Conservation (phyloP, 176 grass and related monocot species). For the Poa annua region DNA sequence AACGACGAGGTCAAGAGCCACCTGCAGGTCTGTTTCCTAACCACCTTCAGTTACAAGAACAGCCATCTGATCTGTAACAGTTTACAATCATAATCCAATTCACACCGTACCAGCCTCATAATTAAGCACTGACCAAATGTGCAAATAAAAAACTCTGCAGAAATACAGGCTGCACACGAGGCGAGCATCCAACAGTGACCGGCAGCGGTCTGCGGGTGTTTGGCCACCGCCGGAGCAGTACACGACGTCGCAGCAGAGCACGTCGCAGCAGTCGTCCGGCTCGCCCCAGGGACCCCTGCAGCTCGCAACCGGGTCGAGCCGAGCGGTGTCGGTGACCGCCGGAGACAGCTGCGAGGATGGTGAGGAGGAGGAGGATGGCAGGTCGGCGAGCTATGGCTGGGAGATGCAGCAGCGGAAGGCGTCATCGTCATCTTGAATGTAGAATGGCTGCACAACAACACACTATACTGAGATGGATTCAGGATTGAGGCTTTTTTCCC, state of each 20-base stretch:
- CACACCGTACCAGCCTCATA: no score
- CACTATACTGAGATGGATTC: not conserved
- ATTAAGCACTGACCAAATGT: not conserved
- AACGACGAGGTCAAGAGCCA: slow-evolving; percentile 98
- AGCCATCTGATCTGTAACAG: not conserved
- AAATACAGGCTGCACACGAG: slow-evolving; percentile 87
- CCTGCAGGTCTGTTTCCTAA: slow-evolving; percentile 59
- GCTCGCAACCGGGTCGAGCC: slow-evolving; percentile 45
- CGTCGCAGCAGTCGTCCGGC: slow-evolving; percentile 61
- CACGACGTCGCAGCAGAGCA: slow-evolving; percentile 67
- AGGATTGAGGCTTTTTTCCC: slow-evolving; percentile 37
- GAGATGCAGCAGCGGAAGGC: slow-evolving; percentile 52
- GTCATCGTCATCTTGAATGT: not conserved
- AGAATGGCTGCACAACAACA: not conserved
- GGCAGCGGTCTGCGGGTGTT: not conserved
- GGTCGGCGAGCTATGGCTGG: slow-evolving; percentile 71
- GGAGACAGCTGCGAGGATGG: slow-evolving; percentile 60
- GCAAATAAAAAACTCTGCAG: slow-evolving; percentile 19
- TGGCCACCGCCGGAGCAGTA: slow-evolving; percentile 54
- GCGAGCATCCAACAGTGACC: slow-evolving; percentile 37
- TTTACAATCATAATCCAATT: no score
- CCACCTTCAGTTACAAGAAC: not conserved
- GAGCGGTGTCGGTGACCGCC: slow-evolving; percentile 46
- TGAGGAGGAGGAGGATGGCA: slow-evolving; percentile 55
- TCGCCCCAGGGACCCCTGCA: slow-evolving; percentile 80